phyloP scores from a whole-genome alignment of 306 rosid species.

The Lathyrus sativus region DNA sequence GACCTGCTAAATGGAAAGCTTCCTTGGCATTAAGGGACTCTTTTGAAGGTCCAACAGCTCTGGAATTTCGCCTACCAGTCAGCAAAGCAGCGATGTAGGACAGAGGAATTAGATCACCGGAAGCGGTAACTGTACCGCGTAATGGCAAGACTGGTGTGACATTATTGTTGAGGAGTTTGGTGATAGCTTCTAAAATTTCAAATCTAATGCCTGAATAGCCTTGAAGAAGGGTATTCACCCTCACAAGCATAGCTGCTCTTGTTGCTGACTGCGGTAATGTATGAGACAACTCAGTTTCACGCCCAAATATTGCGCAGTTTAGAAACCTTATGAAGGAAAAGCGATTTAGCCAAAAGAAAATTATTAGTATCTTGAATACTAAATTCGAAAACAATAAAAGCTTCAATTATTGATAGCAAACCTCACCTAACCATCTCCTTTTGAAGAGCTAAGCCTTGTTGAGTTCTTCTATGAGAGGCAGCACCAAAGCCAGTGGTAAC shows the following conservation, averaged over 20 bases:
- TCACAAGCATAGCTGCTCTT: slow-evolving; percentile 56
- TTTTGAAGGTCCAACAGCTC: slow-evolving; percentile 48
- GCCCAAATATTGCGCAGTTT: slow-evolving; percentile 51
- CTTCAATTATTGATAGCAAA: background rate
- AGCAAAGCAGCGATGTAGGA: slow-evolving; percentile 49
- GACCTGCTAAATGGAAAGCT: slow-evolving; percentile 48
- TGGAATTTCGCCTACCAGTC: slow-evolving; percentile 40
- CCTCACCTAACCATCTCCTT: slow-evolving; percentile 53
- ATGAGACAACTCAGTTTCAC: slow-evolving; percentile 37
- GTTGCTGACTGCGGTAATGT: slow-evolving; percentile 46
- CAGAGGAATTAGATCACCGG: slow-evolving; percentile 54
- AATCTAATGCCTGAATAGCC: slow-evolving; percentile 51
- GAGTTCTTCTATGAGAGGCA: slow-evolving; percentile 40
- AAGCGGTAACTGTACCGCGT: slow-evolving; percentile 53
- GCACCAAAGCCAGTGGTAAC: slow-evolving; percentile 55
- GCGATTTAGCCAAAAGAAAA: background rate
- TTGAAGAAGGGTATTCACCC: slow-evolving; percentile 53
- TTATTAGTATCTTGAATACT: background rate
- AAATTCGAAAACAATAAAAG: background rate
- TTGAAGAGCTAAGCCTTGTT: slow-evolving; percentile 46
- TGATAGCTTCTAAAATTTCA: slow-evolving; percentile 52
- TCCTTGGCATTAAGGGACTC: slow-evolving; percentile 42
- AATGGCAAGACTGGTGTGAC: slow-evolving; percentile 48
- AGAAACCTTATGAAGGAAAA: slow-evolving; percentile 38
- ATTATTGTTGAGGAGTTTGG: slow-evolving; percentile 49